Evolutionary conservation across 495 filamentous ascomycete species (phyloP), one percentile per base, ranked within the genome.

Genomic region (Aspergillus bertholletiae): DNA sequence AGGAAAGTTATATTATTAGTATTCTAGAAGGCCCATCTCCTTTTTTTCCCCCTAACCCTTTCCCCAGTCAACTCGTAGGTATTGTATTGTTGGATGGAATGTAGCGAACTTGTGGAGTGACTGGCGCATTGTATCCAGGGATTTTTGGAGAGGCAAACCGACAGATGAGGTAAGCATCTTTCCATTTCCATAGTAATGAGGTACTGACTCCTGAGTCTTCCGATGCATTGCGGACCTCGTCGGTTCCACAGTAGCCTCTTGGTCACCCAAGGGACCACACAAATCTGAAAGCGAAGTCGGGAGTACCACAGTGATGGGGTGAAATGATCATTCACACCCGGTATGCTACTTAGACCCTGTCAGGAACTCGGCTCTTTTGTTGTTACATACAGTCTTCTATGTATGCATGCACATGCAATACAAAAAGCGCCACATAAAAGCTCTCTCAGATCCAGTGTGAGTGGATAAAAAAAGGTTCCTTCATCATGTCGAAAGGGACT

Each of bases 171-270:
- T 40, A 40, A 40, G 37, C 37, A 40, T 40, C n/a, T 40, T 40
- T 20, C 37, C 37, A 40, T 21, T 40, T 40, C 9, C 37, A 18
- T 40, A 40, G 18, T 40, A 40, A 27, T 49, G 26, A 35, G 2
- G 24, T 17, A 34, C 27, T 9, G 46, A 20, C 28, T 35, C 27
- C 47, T 32, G 34, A 23, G 15, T 41, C 28, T 32, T 41, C 37
- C 34, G 34, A 26, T 23, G 21, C 32, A 49, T 26, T 50, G 48
- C 48, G 48, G 48, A 26, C 48, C 48, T 50, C 28, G 18, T 50
- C 48, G 48, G 48, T 39, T 37, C 48, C 48, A 50, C 48, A 28
- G 26, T 8, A 50, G 12, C 30, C 30, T 40, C 37, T 40, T 40
- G 37, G 37, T 40, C 37, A 20, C 37, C 37, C n/a, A 40, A 40